Conservation (phyloP, 2,329 filamentous ascomycete genomes). For the Stromatinia cepivora region DNA sequence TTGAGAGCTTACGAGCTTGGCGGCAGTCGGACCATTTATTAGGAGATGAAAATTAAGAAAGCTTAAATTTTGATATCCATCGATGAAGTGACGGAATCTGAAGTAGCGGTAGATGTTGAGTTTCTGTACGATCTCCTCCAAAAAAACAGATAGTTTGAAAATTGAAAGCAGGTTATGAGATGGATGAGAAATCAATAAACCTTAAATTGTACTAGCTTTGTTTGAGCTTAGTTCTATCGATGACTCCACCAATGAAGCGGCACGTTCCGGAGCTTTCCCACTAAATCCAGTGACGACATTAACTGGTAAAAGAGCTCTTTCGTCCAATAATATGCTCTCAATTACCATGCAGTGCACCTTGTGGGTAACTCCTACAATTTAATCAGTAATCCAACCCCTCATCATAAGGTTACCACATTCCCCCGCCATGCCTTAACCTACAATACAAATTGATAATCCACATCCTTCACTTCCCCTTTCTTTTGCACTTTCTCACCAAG, state of each 20-base stretch:
- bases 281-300: not conserved
- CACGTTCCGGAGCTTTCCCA: not conserved
- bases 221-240: not conserved
- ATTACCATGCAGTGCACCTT: slow-evolving; percentile 4
- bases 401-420: slow-evolving; percentile 14
- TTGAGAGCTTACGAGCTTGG: not conserved
- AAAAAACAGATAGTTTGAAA: not conserved
- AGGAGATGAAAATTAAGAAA: too few relatives aligned
- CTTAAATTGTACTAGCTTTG: not conserved
- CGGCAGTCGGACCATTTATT: not conserved
- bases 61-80: not conserved
- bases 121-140: not conserved
- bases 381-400: slow-evolving; percentile 11
- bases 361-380: not conserved
- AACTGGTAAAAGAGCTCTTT: not conserved
- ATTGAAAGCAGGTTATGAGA: not conserved
- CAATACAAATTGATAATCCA: slow-evolving; percentile 2
- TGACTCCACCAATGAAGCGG: not conserved
- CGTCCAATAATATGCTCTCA: slow-evolving; percentile 10
- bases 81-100: not conserved
- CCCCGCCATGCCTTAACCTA: not conserved
- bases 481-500: not conserved
- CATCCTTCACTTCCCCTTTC: not conserved
- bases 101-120: not conserved
- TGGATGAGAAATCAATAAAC: not conserved